Conservation (phyloP, 2,329 filamentous ascomycete genomes). For the Pestalotiopsis sp. region DNA sequence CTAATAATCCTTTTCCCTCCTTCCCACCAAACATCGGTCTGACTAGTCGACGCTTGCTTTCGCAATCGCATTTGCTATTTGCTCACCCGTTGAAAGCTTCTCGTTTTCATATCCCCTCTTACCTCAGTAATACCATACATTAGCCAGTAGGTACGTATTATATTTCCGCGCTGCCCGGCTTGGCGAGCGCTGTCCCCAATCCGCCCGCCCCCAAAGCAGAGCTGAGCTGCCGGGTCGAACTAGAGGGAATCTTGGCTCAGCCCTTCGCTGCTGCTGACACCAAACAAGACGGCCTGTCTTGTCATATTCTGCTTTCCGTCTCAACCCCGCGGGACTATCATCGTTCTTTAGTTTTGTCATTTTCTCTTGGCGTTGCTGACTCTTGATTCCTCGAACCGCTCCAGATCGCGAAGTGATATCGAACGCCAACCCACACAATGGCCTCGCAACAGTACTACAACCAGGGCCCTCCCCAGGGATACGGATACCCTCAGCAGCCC, state of each 20-base stretch:
- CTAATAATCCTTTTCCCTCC: background rate
- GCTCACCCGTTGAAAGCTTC: background rate
- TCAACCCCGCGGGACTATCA: background rate
- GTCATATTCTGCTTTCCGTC: background rate
- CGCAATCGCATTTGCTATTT: background rate
- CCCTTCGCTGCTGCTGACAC: background rate
- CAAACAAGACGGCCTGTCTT: background rate
- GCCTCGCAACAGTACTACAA: constrained; percentile 35
- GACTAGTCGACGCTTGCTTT: background rate
- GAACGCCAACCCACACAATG: constrained; percentile 22
- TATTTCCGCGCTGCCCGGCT: constrained; percentile 1
- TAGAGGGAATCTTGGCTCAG: constrained; percentile 3
- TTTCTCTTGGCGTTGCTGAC: constrained; percentile 14
- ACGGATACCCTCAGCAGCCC: constrained; percentile 44
- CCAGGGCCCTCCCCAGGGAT: constrained; percentile 31
- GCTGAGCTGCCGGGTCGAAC: background rate
- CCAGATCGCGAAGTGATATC: background rate
- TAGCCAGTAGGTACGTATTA: background rate
- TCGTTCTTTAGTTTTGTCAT: background rate
- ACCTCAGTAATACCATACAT: background rate
- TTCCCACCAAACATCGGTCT: background rate
- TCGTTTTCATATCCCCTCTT: background rate
- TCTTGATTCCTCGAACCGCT: constrained; percentile 8
- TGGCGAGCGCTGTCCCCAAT: background rate
- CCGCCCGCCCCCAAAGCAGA: background rate